Percentiles rank a stretch among this genome's conserved stretches.
phyloP scores from a whole-genome alignment of 331 rosid species.

The Cydonia oblonga region DNA sequence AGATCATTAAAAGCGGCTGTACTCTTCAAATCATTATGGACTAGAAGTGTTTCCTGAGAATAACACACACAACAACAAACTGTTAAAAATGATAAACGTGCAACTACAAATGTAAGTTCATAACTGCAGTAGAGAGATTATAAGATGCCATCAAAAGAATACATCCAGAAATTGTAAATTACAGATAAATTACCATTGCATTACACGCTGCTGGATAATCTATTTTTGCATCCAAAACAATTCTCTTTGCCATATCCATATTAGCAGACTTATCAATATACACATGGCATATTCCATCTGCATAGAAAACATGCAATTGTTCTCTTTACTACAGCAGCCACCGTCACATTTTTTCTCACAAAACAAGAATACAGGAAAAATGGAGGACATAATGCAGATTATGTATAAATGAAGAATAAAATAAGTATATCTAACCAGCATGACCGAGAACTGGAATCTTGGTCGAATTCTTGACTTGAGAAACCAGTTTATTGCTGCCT shows the following conservation, averaged over 20 bases:
- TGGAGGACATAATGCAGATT: background rate
- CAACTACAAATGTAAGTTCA: background rate
- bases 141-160: slow-evolving; percentile 6
- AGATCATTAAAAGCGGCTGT: slow-evolving; percentile 48
- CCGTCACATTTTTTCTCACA: background rate
- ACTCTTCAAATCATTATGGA: slow-evolving; percentile 55
- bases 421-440: slow-evolving; percentile 58
- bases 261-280: slow-evolving; percentile 90
- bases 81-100: slow-evolving; percentile 2
- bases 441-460: slow-evolving; percentile 98
- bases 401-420: background rate
- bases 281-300: slow-evolving; percentile 98
- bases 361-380: background rate
- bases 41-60: slow-evolving; percentile 90
- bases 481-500: slow-evolving; percentile 94
- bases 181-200: slow-evolving; percentile 66
- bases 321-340: background rate
- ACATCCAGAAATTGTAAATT: background rate
- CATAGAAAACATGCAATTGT: slow-evolving; percentile 6
- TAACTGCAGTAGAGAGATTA: background rate
- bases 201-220: slow-evolving; percentile 99
- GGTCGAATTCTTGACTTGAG: slow-evolving; percentile 87
- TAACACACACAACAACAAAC: slow-evolving; percentile 8
- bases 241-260: slow-evolving; percentile 64
- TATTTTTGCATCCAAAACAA: slow-evolving; percentile 77